Conservation (phyloP, 768 basidiomycete species). For the Mycena vitilis region DNA sequence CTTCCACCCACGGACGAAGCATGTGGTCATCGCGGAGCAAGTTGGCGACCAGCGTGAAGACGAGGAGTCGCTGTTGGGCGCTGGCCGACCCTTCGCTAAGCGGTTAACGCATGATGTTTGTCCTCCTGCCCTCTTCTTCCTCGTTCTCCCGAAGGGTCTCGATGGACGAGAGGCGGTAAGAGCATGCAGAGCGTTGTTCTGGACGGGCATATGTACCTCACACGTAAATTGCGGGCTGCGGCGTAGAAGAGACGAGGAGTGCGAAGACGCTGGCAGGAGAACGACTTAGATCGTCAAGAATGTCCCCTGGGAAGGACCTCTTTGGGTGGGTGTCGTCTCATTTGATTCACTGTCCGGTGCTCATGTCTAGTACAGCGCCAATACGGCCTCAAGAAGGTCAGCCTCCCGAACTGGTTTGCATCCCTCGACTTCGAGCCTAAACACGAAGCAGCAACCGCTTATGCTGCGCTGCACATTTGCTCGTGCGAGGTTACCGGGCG, state of each 20-base stretch:
- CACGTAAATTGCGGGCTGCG: constrained; percentile 89
- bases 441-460: constrained; percentile 91
- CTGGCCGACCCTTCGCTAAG: no score
- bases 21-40: constrained; percentile 56
- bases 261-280: constrained; percentile 57
- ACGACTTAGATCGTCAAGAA: constrained; percentile 99
- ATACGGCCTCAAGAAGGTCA: constrained; percentile 93
- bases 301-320: constrained; percentile 84
- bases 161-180: constrained; percentile 80
- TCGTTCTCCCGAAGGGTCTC: constrained; percentile 80
- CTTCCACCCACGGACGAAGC: constrained; percentile 49
- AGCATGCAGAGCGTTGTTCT: constrained; percentile 85
- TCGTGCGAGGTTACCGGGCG: constrained; percentile 95
- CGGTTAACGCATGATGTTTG: no score
- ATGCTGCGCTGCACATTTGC: constrained; percentile 89
- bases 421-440: constrained; percentile 95
- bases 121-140: no score
- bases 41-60: constrained; percentile 47
- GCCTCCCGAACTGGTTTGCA: constrained; percentile 92
- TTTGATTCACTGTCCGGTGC: constrained; percentile 6
- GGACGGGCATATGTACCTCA: constrained; percentile 88
- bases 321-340: constrained; percentile 73
- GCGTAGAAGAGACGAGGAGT: constrained; percentile 67
- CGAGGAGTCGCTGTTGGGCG: constrained; percentile 59
- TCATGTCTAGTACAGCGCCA: constrained; percentile 63